Conservation (phyloP, 345 rosid species). For the Abelmoschus esculentus region DNA sequence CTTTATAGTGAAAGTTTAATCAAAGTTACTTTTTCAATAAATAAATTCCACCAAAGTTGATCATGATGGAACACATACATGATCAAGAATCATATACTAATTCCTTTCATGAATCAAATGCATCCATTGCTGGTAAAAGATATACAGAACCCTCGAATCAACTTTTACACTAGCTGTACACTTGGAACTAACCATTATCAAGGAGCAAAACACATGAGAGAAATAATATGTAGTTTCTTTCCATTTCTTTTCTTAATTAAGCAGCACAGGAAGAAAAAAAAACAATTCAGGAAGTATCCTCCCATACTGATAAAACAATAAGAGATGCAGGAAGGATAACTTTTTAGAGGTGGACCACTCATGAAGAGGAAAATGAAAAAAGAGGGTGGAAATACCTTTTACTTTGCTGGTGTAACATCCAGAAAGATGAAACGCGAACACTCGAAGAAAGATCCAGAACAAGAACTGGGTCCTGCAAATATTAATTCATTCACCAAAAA, state of each 20-base stretch:
- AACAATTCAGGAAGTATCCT: not conserved
- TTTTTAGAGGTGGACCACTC: not conserved
- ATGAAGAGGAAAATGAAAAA: not conserved
- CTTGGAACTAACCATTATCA: not conserved
- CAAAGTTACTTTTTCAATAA: not conserved
- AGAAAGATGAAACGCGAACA: constrained; percentile 70
- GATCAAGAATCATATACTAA: not conserved
- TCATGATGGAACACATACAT: not conserved
- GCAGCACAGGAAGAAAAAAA: not conserved
- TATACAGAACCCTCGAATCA: not conserved
- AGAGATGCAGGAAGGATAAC: not conserved
- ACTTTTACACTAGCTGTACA: constrained; percentile 2
- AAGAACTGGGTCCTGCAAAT: constrained; percentile 69
- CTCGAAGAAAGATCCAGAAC: constrained; percentile 69
- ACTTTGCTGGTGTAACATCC: constrained; percentile 92
- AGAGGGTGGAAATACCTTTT: constrained; percentile 46
- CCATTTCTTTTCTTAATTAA: not conserved
- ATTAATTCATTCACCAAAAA: constrained; percentile 8
- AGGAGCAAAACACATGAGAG: not conserved
- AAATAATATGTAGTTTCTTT: not conserved
- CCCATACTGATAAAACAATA: not conserved
- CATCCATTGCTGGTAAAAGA: not conserved
- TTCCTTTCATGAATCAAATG: not conserved
- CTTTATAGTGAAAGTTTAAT: not conserved
- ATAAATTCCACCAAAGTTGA: not conserved